Base-by-base conservation (phyloP, 179 eudicot genomes). In the Amaranthus tricolor region DNA sequence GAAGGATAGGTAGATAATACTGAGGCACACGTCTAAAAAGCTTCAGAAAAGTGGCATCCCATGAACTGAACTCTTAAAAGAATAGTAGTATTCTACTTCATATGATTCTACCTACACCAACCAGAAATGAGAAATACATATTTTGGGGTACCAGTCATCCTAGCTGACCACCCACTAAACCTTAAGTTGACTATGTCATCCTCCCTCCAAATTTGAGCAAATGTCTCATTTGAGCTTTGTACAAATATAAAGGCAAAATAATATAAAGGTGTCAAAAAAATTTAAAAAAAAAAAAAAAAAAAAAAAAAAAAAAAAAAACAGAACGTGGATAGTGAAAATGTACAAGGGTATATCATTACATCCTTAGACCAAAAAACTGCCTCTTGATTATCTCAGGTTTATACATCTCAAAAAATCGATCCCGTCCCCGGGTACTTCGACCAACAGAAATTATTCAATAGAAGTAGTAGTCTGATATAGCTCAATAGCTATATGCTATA, bases 1-100 rank as follows among this genome's bases (percentile, higher is more conserved):
- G 40, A 62, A 57, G 56, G 24, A 47, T 58, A 65, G 31, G 10
- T n/a, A 31, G 5, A 15, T 77, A 50, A 68, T 81, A 81, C 44
- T 73, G 68, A 78, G 40, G 69, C 75, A 74, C 84, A 81, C 84
- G 84, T 73, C 80, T 74, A 57, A 16, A 11, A 72, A 51, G 24
- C 40, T 48, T 47, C 52, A 62, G 55, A 59, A 48, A 70, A 74
- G 84, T 81, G 84, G 84, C 70, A 78, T 56, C 16, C 81, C 81
- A 78, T 78, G 74, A 81, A 64, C 49, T 65, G 19, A 69, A 72
- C 52, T 45, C 66, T 66, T 53, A 64, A 71, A n/a, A 70, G 72
- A 21, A 62, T 50, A 45, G 6, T 19, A 44, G 52, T 68, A 56
- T 66, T 62, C 58, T 52, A 74, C 54, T 76, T 31, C 40, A 69